Base-by-base conservation (phyloP, 192 early-diverging fungal species). In the Coemansia sp. region DNA sequence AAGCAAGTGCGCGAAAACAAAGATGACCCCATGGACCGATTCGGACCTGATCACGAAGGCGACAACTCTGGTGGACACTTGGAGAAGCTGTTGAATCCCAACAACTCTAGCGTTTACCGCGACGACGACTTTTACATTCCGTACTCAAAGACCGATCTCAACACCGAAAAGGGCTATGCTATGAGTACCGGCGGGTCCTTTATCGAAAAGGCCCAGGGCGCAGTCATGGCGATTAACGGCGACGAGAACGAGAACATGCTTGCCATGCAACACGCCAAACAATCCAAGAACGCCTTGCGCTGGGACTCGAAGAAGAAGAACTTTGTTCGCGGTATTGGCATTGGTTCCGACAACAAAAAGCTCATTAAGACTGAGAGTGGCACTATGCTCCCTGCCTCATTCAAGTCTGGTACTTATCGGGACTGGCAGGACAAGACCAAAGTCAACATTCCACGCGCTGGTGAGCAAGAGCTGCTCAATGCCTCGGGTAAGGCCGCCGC, bases 341-440 rank as follows among this genome's bases (percentile, higher is more conserved):
- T 96, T 65, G 97, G 97, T 15, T 70, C 90, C 1, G 96, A 99
- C 69, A 99, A 99, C 82, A 94, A 94, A 73, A 99, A 98, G 85
- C 67, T 94, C 62, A 97, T 99, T 60, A 86, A 86, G 41, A 94
- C 92, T 3, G 97, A 99, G 69, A 91, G 85, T 58, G 97, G 97
- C 38, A 89, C 90, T n/a, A 78, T 90, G 70, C 87, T 99, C 29
- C 90, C 91, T 4, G 97, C 95, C 4, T 87, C 87, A 16, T 98
- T 91, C 82, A 95, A 94, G 68, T 86, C 89, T 11, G 91, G 92
- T 60, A 89, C 90, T 45, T 99, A 94, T 74, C 84, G 87, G 59
- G 89, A 92, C 43, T 99, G 97, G 97, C 88, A 93, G 70, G 91
- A 96, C 62, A 92, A 93, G 80, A 95, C 88, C 49, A 89, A 91